phyloP scores from a whole-genome alignment of 257 asterid species.

The Cynanchum wilfordii region DNA sequence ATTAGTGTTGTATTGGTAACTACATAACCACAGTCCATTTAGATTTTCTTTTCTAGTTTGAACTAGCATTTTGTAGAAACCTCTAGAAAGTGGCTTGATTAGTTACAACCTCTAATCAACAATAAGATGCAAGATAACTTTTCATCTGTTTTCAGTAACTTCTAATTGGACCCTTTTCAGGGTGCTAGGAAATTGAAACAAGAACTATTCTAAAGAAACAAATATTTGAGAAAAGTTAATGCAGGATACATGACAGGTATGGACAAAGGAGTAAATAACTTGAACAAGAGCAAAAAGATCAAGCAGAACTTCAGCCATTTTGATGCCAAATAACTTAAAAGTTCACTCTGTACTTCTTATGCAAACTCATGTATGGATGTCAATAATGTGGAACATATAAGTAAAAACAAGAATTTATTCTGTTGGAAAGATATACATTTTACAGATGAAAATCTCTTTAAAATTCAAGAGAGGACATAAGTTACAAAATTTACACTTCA shows the following conservation, averaged over 20 bases:
- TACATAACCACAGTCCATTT: slow-evolving; percentile 3
- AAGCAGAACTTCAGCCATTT: neutral
- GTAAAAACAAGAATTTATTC: slow-evolving; percentile 6
- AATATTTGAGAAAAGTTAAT: neutral
- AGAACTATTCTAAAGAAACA: slow-evolving; percentile 5
- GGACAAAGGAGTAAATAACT: neutral
- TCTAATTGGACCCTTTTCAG: neutral
- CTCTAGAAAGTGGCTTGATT: neutral
- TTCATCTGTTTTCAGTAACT: too few species aligned
- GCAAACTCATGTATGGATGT: slow-evolving; percentile 3
- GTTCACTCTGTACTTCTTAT: neutral
- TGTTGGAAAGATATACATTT: slow-evolving; percentile 8
- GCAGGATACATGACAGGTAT: neutral
- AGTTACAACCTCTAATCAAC: neutral
- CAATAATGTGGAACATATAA: neutral
- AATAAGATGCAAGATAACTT: neutral
- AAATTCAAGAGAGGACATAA: slow-evolving; percentile 22
- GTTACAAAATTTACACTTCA: slow-evolving; percentile 50
- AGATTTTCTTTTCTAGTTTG: neutral
- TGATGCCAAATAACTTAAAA: neutral
- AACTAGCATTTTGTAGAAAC: neutral
- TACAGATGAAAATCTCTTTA: slow-evolving; percentile 16
- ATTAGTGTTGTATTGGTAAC: neutral
- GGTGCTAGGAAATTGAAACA: neutral
- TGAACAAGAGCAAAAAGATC: neutral